These are phyloP conservation scores for Psilocybe sp. DNA, from an alignment of 768 basidiomycete species.

Conservation along the genomic window DNA sequence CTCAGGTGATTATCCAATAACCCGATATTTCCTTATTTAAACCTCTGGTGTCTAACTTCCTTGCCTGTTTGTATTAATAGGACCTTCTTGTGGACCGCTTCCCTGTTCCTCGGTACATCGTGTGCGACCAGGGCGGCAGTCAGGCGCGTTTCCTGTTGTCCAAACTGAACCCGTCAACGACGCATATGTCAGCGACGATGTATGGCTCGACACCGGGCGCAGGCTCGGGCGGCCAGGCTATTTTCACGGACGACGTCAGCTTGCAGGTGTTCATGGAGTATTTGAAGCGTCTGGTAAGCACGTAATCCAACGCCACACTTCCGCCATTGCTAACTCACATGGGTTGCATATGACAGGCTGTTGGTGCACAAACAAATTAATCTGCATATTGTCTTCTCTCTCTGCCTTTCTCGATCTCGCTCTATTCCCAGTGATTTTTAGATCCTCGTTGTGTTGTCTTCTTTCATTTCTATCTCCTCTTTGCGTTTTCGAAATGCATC, in stretches of 20 bases:
- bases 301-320: neutral
- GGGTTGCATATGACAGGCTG: slow-evolving; percentile 4
- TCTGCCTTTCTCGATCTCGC: slow-evolving; percentile 1
- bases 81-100: slow-evolving; percentile 93
- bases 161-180: slow-evolving; percentile 96
- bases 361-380: slow-evolving; percentile 13
- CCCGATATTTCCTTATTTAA: neutral
- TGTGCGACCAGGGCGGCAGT: slow-evolving; percentile 95
- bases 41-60: neutral
- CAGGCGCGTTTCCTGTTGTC: slow-evolving; percentile 97
- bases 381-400: neutral
- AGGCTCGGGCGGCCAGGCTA: slow-evolving; percentile 73
- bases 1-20: slow-evolving; percentile 55
- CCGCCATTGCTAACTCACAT: neutral
- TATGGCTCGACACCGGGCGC: slow-evolving; percentile 75
- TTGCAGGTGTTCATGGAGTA: slow-evolving; percentile 98
- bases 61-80: slow-evolving; percentile 31
- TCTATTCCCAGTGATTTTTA: slow-evolving; percentile 3
- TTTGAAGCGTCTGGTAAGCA: slow-evolving; percentile 82
- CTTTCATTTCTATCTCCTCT: neutral
- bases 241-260: slow-evolving; percentile 98
- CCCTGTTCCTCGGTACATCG: slow-evolving; percentile 97
- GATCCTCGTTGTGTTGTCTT: neutral
- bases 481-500: too few relatives aligned
- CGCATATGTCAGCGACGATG: slow-evolving; percentile 91